phyloP scores from a whole-genome alignment of 2,329 filamentous ascomycete species.

The Aspergillus cejpii region DNA sequence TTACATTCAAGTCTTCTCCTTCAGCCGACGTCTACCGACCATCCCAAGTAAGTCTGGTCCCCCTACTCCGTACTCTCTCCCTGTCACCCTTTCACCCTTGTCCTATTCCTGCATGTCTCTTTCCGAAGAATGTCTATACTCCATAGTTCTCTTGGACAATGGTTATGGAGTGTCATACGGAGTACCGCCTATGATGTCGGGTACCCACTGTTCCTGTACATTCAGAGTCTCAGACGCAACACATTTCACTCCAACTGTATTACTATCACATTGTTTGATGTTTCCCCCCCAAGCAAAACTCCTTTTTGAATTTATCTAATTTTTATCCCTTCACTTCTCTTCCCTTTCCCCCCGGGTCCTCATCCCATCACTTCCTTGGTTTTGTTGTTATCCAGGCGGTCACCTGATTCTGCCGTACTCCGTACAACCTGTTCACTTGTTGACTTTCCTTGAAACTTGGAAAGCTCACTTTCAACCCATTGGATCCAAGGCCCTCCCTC shows the following conservation, averaged over 20 bases:
- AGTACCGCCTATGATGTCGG: neutral
- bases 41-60: constrained; percentile 43
- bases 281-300: neutral
- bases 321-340: neutral
- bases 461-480: neutral
- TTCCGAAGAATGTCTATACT: neutral
- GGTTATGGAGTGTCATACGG: neutral
- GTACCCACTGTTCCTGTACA: neutral
- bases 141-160: neutral
- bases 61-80: constrained; percentile 3
- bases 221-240: neutral
- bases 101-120: neutral
- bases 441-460: neutral
- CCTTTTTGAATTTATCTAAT: neutral
- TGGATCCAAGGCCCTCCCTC: neutral
- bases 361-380: neutral
- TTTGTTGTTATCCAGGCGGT: neutral
- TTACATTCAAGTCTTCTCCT: constrained; percentile 21
- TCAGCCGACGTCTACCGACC: constrained; percentile 45
- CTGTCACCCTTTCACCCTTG: neutral
- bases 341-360: neutral
- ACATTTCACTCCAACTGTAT: neutral
- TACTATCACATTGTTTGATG: neutral
- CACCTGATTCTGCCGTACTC: neutral
- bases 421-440: neutral